A percentile compares a stretch with the other conserved stretches of the same genome.
Conservation (phyloP, 169 alveolate species). For the Plasmodium billcollinsi region DNA sequence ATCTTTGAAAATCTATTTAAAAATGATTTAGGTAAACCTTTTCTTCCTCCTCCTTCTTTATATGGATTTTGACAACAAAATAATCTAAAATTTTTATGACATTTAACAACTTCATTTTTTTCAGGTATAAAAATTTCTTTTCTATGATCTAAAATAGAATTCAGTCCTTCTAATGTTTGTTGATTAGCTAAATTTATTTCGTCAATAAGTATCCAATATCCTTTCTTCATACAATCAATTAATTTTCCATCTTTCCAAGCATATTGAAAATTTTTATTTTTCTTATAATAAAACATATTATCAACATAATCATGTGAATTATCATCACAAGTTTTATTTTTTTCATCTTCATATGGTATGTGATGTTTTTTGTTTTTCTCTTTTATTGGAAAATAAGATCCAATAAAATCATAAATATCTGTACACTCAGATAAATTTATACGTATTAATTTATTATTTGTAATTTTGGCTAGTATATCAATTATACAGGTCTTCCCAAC, state of each 20-base stretch:
- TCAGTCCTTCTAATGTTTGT: slow-evolving; percentile 99
- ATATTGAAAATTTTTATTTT: slow-evolving; percentile 42
- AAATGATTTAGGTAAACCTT: slow-evolving; percentile 98
- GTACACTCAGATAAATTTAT: slow-evolving; percentile 97
- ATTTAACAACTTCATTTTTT: slow-evolving; percentile 92
- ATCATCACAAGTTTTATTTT: background rate
- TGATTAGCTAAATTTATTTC: slow-evolving; percentile 99
- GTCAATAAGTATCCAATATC: slow-evolving; percentile 99
- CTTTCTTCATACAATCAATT: slow-evolving; percentile 96
- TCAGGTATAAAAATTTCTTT: slow-evolving; percentile 97
- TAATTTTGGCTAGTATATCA: slow-evolving; percentile 90
- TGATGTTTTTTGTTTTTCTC: slow-evolving; percentile 35
- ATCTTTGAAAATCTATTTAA: slow-evolving; percentile 98
- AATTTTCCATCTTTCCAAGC: slow-evolving; percentile 99
- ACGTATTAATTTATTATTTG: slow-evolving; percentile 91
- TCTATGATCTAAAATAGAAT: slow-evolving; percentile 98
- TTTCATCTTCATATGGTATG: background rate
- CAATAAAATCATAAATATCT: slow-evolving; percentile 95
- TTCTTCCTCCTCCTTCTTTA: slow-evolving; percentile 97
- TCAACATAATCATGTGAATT: background rate
- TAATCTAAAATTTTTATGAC: slow-evolving; percentile 96
- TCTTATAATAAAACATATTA: background rate
- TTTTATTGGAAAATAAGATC: slow-evolving; percentile 91
- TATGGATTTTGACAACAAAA: slow-evolving; percentile 99
- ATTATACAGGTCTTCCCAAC: slow-evolving; percentile 98